These are phyloP conservation scores for Myriangium duriaei DNA, from an alignment of 2,329 filamentous ascomycete genomes.

Conservation along the genomic window DNA sequence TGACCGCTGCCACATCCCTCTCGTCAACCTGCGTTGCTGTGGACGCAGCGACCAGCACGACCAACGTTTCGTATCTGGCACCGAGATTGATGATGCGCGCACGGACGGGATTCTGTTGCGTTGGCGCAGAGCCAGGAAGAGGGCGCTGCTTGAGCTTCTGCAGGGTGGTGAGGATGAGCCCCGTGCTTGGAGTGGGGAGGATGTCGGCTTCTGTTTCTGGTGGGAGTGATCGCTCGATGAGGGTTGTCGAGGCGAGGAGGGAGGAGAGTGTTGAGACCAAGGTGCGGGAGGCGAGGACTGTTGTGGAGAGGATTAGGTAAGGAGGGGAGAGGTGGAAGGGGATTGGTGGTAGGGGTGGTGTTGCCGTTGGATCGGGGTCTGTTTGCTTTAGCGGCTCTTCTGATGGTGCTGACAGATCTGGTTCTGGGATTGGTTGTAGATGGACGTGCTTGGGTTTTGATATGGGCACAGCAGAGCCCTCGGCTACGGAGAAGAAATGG, in stretches of 20 bases:
- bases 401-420: slow-evolving; percentile 5
- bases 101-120: slow-evolving; percentile 32
- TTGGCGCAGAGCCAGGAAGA: slow-evolving; percentile 46
- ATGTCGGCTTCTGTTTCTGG: slow-evolving; percentile 53
- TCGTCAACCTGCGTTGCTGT: slow-evolving; percentile 16
- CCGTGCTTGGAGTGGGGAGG: slow-evolving; percentile 54
- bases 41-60: slow-evolving; percentile 46
- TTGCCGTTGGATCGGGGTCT: not conserved
- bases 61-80: slow-evolving; percentile 51
- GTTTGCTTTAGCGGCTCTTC: too few species aligned
- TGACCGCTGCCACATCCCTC: slow-evolving; percentile 22
- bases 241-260: slow-evolving; percentile 35
- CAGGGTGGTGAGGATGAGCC: slow-evolving; percentile 57
- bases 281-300: slow-evolving; percentile 30
- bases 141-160: slow-evolving; percentile 60
- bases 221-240: slow-evolving; percentile 51
- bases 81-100: slow-evolving; percentile 43
- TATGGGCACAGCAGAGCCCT: too few species aligned
- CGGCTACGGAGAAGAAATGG: too few species aligned
- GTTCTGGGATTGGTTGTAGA: not conserved
- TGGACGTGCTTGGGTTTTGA: too few species aligned
- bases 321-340: slow-evolving; percentile 16
- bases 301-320: slow-evolving; percentile 42
- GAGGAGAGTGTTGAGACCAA: slow-evolving; percentile 41
- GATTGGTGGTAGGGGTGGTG: slow-evolving; percentile 10